Evolutionary conservation across 805 yeast genomes (phyloP).

Genomic region (Kluyveromyces dobzhanskii): DNA sequence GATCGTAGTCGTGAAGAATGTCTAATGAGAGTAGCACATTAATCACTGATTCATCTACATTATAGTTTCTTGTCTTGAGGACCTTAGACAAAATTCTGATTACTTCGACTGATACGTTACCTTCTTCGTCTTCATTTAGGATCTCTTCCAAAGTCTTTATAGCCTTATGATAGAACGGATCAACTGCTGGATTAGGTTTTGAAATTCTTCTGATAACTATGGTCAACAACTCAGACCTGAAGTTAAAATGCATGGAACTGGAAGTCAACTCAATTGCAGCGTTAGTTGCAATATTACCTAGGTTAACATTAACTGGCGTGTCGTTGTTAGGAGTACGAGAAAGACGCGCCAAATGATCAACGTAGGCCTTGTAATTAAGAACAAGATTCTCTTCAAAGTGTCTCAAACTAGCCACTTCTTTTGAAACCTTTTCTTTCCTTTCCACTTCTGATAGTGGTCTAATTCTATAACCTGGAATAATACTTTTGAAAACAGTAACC

Average conservation of each 20-base stretch:
- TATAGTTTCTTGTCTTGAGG: constrained; percentile 61
- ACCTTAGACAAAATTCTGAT: constrained; percentile 61
- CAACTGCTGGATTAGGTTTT: constrained; percentile 40
- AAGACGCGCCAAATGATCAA: constrained; percentile 44
- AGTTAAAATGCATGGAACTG: constrained; percentile 71
- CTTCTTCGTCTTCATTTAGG: constrained; percentile 73
- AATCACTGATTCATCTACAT: constrained; percentile 76
- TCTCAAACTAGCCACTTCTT: constrained; percentile 71
- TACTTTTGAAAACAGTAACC: constrained; percentile 73
- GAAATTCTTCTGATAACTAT: constrained; percentile 61
- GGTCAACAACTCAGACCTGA: constrained; percentile 62
- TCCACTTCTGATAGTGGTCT: constrained; percentile 78
- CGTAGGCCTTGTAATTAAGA: constrained; percentile 55
- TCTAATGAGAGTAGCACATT: constrained; percentile 63
- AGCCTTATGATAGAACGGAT: constrained; percentile 46
- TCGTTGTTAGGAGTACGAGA: constrained; percentile 32
- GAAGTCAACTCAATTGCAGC: constrained; percentile 74
- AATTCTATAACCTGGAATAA: constrained; percentile 83
- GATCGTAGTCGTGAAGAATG: constrained; percentile 64
- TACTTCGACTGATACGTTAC: constrained; percentile 71
- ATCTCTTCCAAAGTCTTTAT: constrained; percentile 59
- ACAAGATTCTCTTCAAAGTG: constrained; percentile 75
- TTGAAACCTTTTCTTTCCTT: constrained; percentile 70
- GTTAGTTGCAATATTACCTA: constrained; percentile 53
- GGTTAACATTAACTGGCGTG: constrained; percentile 20